Conservation (phyloP, 2,329 filamentous ascomycete genomes). For the Fusarium transvaalense region DNA sequence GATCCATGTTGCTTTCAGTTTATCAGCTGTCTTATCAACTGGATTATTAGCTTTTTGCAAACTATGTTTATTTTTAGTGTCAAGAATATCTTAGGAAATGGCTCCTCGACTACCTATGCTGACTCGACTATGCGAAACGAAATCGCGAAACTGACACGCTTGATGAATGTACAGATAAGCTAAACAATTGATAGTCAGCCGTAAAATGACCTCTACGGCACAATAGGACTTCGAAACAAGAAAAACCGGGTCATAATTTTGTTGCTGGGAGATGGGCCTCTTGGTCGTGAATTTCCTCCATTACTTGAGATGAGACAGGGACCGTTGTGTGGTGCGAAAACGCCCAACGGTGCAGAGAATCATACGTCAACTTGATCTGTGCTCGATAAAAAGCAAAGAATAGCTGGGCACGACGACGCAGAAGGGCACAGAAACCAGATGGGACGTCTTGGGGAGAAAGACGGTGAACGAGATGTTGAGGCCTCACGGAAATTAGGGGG, state of each 20-base stretch:
- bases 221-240: background rate
- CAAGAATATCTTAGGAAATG: no score
- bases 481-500: background rate
- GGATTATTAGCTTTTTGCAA: no score
- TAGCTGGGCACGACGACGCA: no score
- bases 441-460: background rate
- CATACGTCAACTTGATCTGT: background rate
- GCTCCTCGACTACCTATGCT: no score
- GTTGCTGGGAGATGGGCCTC: background rate
- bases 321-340: background rate
- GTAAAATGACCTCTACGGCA: background rate
- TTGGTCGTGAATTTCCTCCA: background rate
- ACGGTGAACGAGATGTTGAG: background rate
- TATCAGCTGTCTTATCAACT: no score
- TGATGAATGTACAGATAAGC: no score
- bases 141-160: no score
- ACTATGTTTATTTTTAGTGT: no score
- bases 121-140: no score
- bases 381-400: background rate
- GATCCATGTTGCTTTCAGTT: no score
- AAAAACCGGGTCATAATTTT: background rate
- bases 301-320: background rate
- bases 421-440: no score
- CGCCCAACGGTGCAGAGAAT: background rate
- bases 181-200: background rate